These are phyloP conservation scores for Hsuehochloa calcarea DNA, from an alignment of 176 grass and related monocot species.

Conservation along the genomic window DNA sequence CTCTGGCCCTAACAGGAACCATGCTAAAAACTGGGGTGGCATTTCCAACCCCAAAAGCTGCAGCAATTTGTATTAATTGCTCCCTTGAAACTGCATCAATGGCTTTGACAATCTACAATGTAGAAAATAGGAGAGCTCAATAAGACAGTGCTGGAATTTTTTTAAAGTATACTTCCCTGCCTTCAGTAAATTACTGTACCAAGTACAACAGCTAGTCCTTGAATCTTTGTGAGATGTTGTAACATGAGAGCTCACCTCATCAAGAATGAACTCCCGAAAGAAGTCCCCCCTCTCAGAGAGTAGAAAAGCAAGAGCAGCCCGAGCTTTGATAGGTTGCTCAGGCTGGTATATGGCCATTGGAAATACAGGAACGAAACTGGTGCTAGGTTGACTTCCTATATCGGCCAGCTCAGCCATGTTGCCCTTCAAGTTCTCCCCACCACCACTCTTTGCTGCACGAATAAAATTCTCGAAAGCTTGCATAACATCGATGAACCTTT, in stretches of 20 bases:
- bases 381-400: constrained; percentile 64
- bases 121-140: constrained; percentile 10
- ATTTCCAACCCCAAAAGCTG: constrained; percentile 63
- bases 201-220: not conserved
- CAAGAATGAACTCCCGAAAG: constrained; percentile 93
- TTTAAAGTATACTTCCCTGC: not conserved
- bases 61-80: constrained; percentile 69
- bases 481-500: constrained; percentile 99
- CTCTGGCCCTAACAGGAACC: constrained; percentile 61
- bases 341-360: constrained; percentile 52
- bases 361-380: constrained; percentile 66
- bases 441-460: constrained; percentile 84
- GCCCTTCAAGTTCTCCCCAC: constrained; percentile 82
- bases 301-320: constrained; percentile 79
- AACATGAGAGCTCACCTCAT: constrained; percentile 66
- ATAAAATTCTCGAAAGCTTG: constrained; percentile 98
- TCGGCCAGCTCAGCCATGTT: constrained; percentile 80
- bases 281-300: constrained; percentile 89
- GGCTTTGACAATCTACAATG: constrained; percentile 84
- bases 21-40: constrained; percentile 77
- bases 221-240: not conserved
- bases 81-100: constrained; percentile 95
- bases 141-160: not conserved
- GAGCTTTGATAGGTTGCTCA: constrained; percentile 62
- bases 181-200: not conserved